phyloP scores from a whole-genome alignment of 2,329 filamentous ascomycete species.

The Peltaster fructicola region DNA sequence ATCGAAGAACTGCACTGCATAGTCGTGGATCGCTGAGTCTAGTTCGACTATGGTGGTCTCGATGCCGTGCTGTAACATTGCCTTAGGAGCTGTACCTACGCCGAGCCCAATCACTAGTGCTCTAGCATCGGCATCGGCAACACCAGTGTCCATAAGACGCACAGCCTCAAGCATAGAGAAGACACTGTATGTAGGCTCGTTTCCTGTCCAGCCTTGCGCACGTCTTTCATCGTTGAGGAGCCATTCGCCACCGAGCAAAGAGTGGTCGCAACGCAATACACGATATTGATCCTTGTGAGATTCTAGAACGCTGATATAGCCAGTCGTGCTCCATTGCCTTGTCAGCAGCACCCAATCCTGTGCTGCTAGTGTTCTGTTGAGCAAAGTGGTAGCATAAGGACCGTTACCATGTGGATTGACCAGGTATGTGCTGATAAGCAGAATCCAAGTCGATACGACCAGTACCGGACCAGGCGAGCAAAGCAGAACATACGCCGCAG shows the following conservation, averaged over 20 bases:
- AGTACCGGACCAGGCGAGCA: conserved; percentile 9
- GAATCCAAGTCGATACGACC: conserved; percentile 13
- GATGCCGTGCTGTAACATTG: conserved; percentile 72
- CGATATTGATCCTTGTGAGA: conserved; percentile 53
- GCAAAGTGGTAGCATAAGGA: conserved; percentile 36
- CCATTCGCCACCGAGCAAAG: conserved; percentile 86
- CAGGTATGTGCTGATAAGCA: conserved; percentile 45
- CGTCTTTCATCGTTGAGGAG: conserved; percentile 32
- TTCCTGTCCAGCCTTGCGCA: conserved; percentile 32
- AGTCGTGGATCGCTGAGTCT: conserved; percentile 73
- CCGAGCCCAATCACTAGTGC: conserved; percentile 84
- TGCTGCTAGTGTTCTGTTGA: conserved; percentile 48
- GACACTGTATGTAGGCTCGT: conserved; percentile 87
- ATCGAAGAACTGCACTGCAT: conserved; percentile 66
- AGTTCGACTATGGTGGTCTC: conserved; percentile 90
- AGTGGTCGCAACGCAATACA: conserved; percentile 84
- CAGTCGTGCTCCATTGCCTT: conserved; percentile 69
- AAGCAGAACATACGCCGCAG: conserved; percentile 39
- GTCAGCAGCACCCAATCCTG: conserved; percentile 62
- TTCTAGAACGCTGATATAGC: conserved; percentile 82
- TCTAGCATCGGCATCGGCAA: conserved; percentile 23
- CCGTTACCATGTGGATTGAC: conserved; percentile 58
- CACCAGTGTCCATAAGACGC: conserved; percentile 48
- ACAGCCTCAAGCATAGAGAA: conserved; percentile 92
- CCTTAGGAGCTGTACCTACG: conserved; percentile 78